Base-by-base conservation (phyloP, 2,329 filamentous ascomycete genomes). In the Amphichorda felina region DNA sequence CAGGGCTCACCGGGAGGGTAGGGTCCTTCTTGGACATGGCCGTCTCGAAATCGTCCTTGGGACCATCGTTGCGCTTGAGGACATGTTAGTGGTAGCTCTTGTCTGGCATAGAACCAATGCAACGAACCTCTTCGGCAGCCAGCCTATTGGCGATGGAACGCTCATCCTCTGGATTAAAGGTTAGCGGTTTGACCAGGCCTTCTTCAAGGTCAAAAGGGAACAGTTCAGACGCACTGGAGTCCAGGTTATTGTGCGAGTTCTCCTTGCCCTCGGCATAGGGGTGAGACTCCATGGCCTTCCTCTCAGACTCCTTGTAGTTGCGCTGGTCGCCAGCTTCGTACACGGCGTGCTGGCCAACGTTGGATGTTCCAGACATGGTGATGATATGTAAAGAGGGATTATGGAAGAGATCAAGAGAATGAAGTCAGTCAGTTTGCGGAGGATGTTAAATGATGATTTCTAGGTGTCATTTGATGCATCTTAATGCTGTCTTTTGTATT, bases 281-380 rank as follows among this genome's bases (percentile, higher is more conserved):
- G 62, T 74, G 91, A 41, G 75, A 68, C 22, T 66, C 57, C 29
- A 66, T 63, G 17, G 68, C 54, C 26, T 67, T 59, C 8, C 50
- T 30, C 49, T 74, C 64, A 2, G 70, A 65, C 40, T 70, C 53
- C 41, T 73, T 70, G 41, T 60, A 54, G 54, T 76, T 85, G 48
- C 73, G 71, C 67, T 91, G 83, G 60, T 91, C 83, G 39, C 77
- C 79, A 38, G 70, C 78, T 61, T 88, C 81, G 61, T 91, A 88
- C 54, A 85, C 61, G 41, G 59, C 55, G 43, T 60, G 49, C 54
- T 64, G 68, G 46, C 83, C 84, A 52, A 89, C 81, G 52, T 66
- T 80, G 39, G 80, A 83, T 41, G 63, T 49, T 42, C 52, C 55
- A 39, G 54, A 51, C 57, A 59, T 60, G 39, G 26, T 53, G 42